Evolutionary conservation across 306 rosid genomes (phyloP).

Genomic region (Crotalaria pallida): DNA sequence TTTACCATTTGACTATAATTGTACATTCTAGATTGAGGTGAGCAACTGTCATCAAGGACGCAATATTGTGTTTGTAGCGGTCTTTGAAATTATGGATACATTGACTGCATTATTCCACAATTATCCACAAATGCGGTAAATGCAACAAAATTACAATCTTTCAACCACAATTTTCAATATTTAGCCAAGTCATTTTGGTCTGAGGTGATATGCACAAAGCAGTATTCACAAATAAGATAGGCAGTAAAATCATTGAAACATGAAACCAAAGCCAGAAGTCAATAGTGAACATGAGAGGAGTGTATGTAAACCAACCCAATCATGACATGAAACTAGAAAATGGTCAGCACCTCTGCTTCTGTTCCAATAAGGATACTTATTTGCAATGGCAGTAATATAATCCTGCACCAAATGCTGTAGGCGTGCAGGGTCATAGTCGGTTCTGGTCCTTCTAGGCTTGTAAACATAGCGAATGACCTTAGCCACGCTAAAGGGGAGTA

Average conservation of each 20-base stretch:
- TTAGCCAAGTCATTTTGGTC: too few species aligned
- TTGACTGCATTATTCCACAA: too few species aligned
- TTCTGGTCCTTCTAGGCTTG: constrained; percentile 28
- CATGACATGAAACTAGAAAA: constrained; percentile 59
- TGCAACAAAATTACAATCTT: too few species aligned
- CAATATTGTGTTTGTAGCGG: too few species aligned
- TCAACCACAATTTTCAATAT: too few species aligned
- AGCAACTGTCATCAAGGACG: too few species aligned
- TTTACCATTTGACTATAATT: too few species aligned
- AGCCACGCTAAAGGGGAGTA: constrained; percentile 50
- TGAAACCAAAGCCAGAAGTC: not conserved
- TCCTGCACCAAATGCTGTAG: constrained; percentile 43
- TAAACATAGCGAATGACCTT: constrained; percentile 44
- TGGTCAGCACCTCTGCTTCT: constrained; percentile 62
- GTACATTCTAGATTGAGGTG: not conserved
- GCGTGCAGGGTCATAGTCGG: constrained; percentile 44
- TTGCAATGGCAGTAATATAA: constrained; percentile 28
- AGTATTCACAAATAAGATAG: not conserved
- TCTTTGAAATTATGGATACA: too few species aligned
- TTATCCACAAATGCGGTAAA: too few species aligned
- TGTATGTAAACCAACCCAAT: constrained; percentile 44
- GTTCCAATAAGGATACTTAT: constrained; percentile 50
- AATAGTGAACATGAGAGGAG: too few species aligned
- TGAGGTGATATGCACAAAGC: too few species aligned
- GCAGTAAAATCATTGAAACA: not conserved